Evolutionary conservation across 176 grass and related monocot species (phyloP).

Genomic region (Carex kokanica): DNA sequence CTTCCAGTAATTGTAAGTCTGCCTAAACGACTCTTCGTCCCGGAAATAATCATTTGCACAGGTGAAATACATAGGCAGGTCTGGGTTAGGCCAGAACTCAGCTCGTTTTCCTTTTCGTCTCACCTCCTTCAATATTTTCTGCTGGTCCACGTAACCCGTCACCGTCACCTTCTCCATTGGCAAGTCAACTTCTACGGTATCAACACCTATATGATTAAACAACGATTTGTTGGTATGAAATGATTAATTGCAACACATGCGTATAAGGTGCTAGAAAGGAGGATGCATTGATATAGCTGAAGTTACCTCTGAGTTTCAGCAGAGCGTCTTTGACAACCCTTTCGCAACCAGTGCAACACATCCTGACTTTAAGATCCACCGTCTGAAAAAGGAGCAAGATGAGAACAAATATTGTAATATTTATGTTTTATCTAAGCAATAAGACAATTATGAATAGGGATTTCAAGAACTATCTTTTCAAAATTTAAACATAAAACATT

Average conservation of each 20-base stretch:
- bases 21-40: constrained; percentile 78
- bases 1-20: constrained; percentile 88
- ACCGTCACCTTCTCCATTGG: constrained; percentile 98
- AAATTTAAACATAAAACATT: not conserved
- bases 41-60: constrained; percentile 72
- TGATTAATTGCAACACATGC: not conserved
- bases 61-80: constrained; percentile 77
- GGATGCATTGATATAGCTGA: not conserved
- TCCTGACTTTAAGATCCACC: constrained; percentile 96
- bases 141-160: constrained; percentile 82
- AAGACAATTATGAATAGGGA: not conserved
- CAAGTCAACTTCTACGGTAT: constrained; percentile 76
- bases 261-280: not conserved
- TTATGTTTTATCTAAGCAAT: too few species aligned
- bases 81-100: constrained; percentile 94
- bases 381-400: constrained; percentile 35
- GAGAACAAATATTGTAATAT: not conserved
- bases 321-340: constrained; percentile 83
- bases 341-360: constrained; percentile 91
- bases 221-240: not conserved
- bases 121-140: constrained; percentile 88
- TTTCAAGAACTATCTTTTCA: not conserved
- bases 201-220: constrained; percentile 43
- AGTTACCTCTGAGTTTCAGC: constrained; percentile 44
- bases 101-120: constrained; percentile 86